Conservation (phyloP, 2,329 filamentous ascomycete genomes). For the Cladosporium sp. region DNA sequence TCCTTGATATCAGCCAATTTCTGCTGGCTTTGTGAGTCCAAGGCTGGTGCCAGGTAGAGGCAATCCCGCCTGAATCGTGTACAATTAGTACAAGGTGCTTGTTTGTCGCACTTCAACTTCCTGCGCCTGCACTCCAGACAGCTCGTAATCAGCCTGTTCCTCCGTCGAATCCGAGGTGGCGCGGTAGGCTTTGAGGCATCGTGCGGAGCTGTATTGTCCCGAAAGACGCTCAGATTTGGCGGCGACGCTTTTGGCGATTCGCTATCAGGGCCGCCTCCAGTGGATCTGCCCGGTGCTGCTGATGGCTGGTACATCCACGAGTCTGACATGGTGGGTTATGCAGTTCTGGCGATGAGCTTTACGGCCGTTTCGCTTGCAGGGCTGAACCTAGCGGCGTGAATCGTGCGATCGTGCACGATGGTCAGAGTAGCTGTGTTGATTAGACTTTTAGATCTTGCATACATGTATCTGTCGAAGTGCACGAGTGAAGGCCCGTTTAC, state of each 20-base stretch:
- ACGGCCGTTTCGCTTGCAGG: slow-evolving; percentile 12
- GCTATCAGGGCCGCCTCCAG: background rate
- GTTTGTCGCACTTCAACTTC: slow-evolving; percentile 75
- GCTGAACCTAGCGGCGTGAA: slow-evolving; percentile 6
- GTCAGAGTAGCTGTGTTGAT: background rate
- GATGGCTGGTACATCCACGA: slow-evolving; percentile 17
- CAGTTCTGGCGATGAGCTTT: background rate
- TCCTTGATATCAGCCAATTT: slow-evolving; percentile 75
- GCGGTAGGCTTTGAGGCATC: slow-evolving; percentile 19
- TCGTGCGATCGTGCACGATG: slow-evolving; percentile 1
- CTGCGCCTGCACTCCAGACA: slow-evolving; percentile 69
- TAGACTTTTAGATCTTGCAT: too few relatives aligned
- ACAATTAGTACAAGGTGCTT: slow-evolving; percentile 67
- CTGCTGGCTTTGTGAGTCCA: slow-evolving; percentile 66
- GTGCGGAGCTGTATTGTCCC: slow-evolving; percentile 9
- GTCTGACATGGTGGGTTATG: slow-evolving; percentile 13
- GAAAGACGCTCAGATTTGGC: slow-evolving; percentile 14
- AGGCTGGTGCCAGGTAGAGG: slow-evolving; percentile 61
- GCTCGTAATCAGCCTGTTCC: slow-evolving; percentile 56
- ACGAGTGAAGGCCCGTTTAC: background rate
- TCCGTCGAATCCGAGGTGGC: slow-evolving; percentile 20
- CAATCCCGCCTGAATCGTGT: slow-evolving; percentile 49
- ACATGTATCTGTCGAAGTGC: background rate
- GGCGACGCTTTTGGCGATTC: slow-evolving; percentile 5
- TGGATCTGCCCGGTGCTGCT: background rate